Evolutionary conservation across 2,329 filamentous ascomycete species (phyloP).

Genomic region (Triangularia setosa): DNA sequence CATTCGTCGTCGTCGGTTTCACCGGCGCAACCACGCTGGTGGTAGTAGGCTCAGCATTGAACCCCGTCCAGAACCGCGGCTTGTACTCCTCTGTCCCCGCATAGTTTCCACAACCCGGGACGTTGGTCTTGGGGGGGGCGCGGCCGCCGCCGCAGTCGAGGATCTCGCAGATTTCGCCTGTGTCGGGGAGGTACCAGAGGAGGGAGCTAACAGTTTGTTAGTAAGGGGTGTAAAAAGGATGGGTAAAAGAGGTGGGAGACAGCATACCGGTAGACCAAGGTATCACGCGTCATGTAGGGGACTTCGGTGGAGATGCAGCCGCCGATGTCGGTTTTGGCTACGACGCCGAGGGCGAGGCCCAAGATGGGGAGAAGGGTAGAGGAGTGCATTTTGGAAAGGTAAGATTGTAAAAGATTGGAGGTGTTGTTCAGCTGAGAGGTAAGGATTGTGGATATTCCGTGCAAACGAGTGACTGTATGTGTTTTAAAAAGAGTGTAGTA

Average conservation of each 20-base stretch:
- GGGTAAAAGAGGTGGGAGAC: background rate
- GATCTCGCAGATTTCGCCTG: conserved; percentile 60
- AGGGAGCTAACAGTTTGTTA: conserved; percentile 35
- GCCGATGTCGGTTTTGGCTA: conserved; percentile 42
- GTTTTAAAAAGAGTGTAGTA: conserved; percentile 1
- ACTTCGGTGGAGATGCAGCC: conserved; percentile 42
- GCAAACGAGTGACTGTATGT: conserved; percentile 5
- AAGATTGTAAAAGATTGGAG: background rate
- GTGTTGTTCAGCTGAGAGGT: too few species aligned
- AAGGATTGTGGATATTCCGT: background rate
- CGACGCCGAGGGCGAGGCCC: conserved; percentile 12
- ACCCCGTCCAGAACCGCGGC: conserved; percentile 44
- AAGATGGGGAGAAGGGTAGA: background rate
- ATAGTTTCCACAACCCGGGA: conserved; percentile 58
- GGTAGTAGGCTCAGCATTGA: background rate
- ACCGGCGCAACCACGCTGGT: background rate
- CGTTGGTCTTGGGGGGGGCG: conserved; percentile 59
- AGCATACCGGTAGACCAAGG: conserved; percentile 28
- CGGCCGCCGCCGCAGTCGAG: conserved; percentile 66
- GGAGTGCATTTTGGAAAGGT: background rate
- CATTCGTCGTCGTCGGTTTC: background rate
- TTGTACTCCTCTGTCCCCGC: conserved; percentile 52
- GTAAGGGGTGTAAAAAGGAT: background rate
- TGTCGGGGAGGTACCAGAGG: conserved; percentile 59
- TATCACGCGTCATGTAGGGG: conserved; percentile 31